These are phyloP conservation scores for Bassia scoparia DNA, from an alignment of 148 eudicot genomes.

Conservation along the genomic window DNA sequence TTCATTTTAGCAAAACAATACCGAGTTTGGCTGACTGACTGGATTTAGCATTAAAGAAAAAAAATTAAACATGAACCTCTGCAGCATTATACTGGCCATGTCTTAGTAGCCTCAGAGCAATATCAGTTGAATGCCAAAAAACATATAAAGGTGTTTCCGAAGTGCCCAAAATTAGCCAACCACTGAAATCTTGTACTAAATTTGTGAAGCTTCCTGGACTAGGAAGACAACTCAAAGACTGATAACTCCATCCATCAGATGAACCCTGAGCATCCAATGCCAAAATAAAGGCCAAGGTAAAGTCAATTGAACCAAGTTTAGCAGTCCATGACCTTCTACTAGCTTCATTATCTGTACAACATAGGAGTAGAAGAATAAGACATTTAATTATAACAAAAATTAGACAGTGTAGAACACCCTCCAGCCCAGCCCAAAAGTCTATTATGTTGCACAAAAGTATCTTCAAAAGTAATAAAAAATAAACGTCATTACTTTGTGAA, in stretches of 20 bases:
- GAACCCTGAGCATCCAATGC: conserved; percentile 42
- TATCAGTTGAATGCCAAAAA: conserved; percentile 71
- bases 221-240: conserved; percentile 42
- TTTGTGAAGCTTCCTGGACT: conserved; percentile 46
- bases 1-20: not conserved
- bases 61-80: conserved; percentile 52
- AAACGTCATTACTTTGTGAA: no score
- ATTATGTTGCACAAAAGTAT: not conserved
- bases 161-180: conserved; percentile 86
- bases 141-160: conserved; percentile 42
- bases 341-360: conserved; percentile 45
- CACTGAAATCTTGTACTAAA: conserved; percentile 55
- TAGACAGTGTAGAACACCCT: not conserved
- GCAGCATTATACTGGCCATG: conserved; percentile 80
- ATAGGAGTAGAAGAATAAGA: conserved; percentile 4
- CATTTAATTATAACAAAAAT: conserved; percentile 4
- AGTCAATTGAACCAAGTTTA: conserved; percentile 76
- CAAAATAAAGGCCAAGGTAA: conserved; percentile 65
- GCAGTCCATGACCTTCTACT: conserved; percentile 63
- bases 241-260: conserved; percentile 36
- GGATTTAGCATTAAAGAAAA: not conserved
- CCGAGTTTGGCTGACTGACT: not conserved
- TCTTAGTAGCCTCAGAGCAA: conserved; percentile 64
- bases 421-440: not conserved
- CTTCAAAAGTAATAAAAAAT: not conserved